Evolutionary conservation across 352 stramenopile genomes (phyloP), one percentile per base, ranked within the genome.

Genomic region (Albugo laibachii): DNA sequence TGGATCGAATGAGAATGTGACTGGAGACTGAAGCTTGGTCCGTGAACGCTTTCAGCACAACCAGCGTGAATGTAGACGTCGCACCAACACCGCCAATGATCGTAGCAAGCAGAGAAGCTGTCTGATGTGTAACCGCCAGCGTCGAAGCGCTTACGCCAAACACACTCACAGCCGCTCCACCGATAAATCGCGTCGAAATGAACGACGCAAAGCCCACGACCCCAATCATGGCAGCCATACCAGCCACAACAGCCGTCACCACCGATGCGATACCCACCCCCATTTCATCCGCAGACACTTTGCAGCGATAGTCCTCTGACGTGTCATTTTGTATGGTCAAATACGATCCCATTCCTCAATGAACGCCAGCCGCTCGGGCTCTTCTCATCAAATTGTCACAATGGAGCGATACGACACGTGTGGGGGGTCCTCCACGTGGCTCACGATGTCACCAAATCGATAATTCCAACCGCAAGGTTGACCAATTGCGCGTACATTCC

Each of bases 401-500:
- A 31, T 31, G 3, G 24, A 31, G 3, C 24, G 24, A 31, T 31
- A 31, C 8, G 24, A 31, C 24, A 31, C 24, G 24, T 31, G 3
- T 10, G 24, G 3, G 24, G 24, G 8, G 24, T 31, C 8, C 24
- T 31, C 24, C 3, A 31, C 8, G 24, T 8, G 24, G 3, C 24
- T 31, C n/a, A 31, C 24, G 24, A 31, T 10, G 24, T 31, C 24
- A 85, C 51, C 21, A 85, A 64, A 52, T 85, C 73, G 19, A 70
- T 61, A 27, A 85, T 55, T 14, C 70, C 73, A 53, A 85, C 77
- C 36, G 72, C 48, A n/a, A 85, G 80, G 55, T 85, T 82, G 54
- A 73, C 65, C 59, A 80, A 69, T 46, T 85, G 73, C 47, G 69
- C 74, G 53, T 83, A 80, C 66, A 82, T 79, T 52, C 73, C 73